Base-by-base conservation (phyloP, 225 moss, liverwort and hornwort species). In the Pleurozium schreberi region DNA sequence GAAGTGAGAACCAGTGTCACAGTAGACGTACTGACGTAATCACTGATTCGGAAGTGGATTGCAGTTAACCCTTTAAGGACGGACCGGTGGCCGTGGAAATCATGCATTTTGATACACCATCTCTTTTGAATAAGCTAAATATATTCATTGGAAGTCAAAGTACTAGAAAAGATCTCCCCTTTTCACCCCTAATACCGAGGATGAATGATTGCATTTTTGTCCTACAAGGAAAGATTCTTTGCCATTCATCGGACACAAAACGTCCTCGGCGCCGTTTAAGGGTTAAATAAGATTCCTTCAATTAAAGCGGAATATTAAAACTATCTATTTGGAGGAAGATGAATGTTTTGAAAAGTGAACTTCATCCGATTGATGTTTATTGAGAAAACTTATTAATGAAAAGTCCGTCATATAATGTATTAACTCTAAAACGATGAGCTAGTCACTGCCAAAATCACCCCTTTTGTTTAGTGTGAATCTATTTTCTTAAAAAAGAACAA, bases 391-490 rank as follows among this genome's bases (percentile, higher is more conserved):
- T 73, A 10, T n/a, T n/a, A 43, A n/a, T 8, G 42, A 42, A 69
- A 45, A n/a, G n/a, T n/a, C n/a, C n/a, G 10, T 73, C 2, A 0
- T 28, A 6, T 10, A 28, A 45, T 28, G 30, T 45, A 31, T 19
- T 49, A 67, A n/a, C 4, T 12, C 22, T 21, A 67, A 2, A n/a
- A 67, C 12, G 67, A 67, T 12, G 22, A 6, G 12, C 22, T 67
- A 67, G 4, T 67, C 12, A 68, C 22, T 0, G 1, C n/a, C 2
- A 8, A 68, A 68, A 68, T n/a, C n/a, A n/a, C 23, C n/a, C 4
- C 23, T 6, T 68, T 68, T 31, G 0, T 1, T 12, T 0, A 0
- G 0, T 60, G 3, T 26, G 18, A 34, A 36, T 65, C 36, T n/a
- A 65, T 31, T 63, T 63, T 30, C 30, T 66, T 66, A 66, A 38